Base-by-base conservation (phyloP, 2,329 filamentous ascomycete species). In the Aureobasidium uvarum region DNA sequence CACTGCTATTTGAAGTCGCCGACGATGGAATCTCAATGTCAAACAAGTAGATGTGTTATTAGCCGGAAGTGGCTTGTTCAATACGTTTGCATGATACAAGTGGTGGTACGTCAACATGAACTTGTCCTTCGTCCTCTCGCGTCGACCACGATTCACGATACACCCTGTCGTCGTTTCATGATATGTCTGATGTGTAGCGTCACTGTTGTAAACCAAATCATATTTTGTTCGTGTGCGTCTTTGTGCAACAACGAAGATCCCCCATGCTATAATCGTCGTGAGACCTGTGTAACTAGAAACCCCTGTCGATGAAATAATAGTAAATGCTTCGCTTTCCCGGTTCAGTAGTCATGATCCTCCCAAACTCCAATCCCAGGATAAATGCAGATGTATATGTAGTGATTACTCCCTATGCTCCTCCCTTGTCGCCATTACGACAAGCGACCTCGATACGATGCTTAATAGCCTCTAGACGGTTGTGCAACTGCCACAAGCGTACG, bases 401-500 rank as follows among this genome's bases (percentile, higher is more conserved):
- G n/a, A 5, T 43, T 38, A 11, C 25, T n/a, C 8, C 43, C 31
- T 39, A 59, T 10, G 16, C n/a, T 36, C 28, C 25, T 10, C 20
- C 33, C 6, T 51, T 51, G 45, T 39, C 58, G 5, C 43, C 45
- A 31, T 39, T 20, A 16, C 60, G 60, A 45, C 46, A 63, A 31
- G 63, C 63, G n/a, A 41, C 36, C 36, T 65, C 51, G 67, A 87
- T 86, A 71, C 86, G 83, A 67, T 79, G 75, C 77, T 87, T 87
- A 81, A 85, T 84, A 69, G 79, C 78, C 70, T 82, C 79, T 54
- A 86, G 73, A 69, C 79, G 78, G 69, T 76, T 74, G 72, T 86
- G 84, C 80, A 85, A 83, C 66, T 76, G 79, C 71, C 81, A 80
- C 62, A 88, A 71, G 66, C 80, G 78, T 50, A 82, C 79, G 67